Conservation (phyloP, 306 rosid species). For the Rubus parviflorus region DNA sequence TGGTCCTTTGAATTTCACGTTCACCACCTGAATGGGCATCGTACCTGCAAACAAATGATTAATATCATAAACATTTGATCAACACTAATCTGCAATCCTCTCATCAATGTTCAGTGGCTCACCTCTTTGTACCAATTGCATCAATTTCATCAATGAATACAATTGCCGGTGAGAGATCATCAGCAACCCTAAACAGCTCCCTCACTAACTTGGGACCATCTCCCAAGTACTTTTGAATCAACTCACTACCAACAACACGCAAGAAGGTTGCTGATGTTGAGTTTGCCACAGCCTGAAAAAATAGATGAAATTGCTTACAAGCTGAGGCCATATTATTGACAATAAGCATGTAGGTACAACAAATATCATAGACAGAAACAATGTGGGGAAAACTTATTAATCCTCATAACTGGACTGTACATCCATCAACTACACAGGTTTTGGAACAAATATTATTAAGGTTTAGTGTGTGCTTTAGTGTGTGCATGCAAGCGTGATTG, state of each 20-base stretch:
- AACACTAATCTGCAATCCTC: background rate
- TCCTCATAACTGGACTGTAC: background rate
- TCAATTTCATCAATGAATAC: constrained; percentile 98
- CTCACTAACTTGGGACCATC: constrained; percentile 99
- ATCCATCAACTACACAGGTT: background rate
- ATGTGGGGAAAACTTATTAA: background rate
- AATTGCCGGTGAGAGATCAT: constrained; percentile 94
- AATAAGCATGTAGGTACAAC: background rate
- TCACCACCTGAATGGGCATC: constrained; percentile 99
- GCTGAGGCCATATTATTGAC: background rate
- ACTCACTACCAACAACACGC: constrained; percentile 98
- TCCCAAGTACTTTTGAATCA: constrained; percentile 92
- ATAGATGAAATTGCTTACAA: constrained; percentile 7
- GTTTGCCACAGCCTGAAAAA: constrained; percentile 91
- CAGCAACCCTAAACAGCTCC: constrained; percentile 98
- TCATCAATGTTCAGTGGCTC: constrained; percentile 17
- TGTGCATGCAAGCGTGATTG: background rate
- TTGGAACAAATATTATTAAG: background rate
- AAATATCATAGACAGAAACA: background rate
- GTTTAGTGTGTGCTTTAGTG: background rate
- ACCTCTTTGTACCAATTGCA: constrained; percentile 97
- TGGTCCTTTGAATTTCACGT: constrained; percentile 94
- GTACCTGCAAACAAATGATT: constrained; percentile 49
- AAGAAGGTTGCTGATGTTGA: constrained; percentile 97
- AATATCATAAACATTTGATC: constrained; percentile 11